These are phyloP conservation scores for Begonia masoniana DNA, from an alignment of 306 rosid species.

Conservation along the genomic window DNA sequence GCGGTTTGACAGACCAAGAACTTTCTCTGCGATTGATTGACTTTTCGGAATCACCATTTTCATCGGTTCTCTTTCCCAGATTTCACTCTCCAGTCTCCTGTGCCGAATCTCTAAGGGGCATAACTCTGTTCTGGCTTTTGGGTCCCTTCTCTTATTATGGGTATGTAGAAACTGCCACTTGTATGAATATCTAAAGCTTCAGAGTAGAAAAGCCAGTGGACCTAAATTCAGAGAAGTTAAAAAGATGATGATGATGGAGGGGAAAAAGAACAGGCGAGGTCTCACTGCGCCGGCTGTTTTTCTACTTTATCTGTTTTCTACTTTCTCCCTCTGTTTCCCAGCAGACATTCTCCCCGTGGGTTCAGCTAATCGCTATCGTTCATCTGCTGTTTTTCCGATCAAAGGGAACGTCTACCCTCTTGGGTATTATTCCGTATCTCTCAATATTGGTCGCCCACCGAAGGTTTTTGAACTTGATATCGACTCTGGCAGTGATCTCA, in stretches of 20 bases:
- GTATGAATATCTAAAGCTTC: neutral
- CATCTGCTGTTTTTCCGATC: conserved; percentile 29
- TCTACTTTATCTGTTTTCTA: conserved; percentile 18
- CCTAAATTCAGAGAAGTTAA: neutral
- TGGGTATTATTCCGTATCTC: conserved; percentile 42
- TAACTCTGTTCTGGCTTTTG: too few relatives aligned
- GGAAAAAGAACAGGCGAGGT: conserved; percentile 9
- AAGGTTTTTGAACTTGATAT: conserved; percentile 53
- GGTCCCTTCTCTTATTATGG: too few relatives aligned
- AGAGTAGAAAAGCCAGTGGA: neutral
- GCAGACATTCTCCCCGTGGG: conserved; percentile 13
- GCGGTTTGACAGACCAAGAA: too few relatives aligned
- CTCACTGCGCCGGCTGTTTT: conserved; percentile 5
- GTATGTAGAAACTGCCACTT: neutral
- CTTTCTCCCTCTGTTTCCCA: conserved; percentile 23
- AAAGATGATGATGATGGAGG: neutral
- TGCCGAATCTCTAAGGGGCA: too few relatives aligned
- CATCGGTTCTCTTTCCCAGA: too few relatives aligned
- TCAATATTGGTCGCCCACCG: conserved; percentile 55
- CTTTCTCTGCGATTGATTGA: too few relatives aligned
- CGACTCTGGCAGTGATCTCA: conserved; percentile 83
- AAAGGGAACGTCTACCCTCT: conserved; percentile 67
- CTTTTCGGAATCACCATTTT: too few relatives aligned
- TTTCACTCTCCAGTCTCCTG: too few relatives aligned
- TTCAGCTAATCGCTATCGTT: neutral